Percentiles rank a stretch among this genome's conserved stretches.
Evolutionary conservation across 1,139 yeast genomes (phyloP).

Genomic region (Protomyces macrosporus): DNA sequence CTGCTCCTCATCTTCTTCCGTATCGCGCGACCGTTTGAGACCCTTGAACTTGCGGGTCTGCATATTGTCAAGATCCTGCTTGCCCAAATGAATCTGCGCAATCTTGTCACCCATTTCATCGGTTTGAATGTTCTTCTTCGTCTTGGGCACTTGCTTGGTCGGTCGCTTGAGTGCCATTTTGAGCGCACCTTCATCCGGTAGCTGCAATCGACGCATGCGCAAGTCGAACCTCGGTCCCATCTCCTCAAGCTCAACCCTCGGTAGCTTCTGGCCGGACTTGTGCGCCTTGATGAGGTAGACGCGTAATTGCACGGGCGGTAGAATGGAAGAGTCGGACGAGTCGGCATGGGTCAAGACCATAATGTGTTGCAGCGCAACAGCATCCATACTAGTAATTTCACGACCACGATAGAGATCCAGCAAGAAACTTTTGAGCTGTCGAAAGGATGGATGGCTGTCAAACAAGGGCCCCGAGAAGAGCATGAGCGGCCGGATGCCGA

Average conservation of each 20-base stretch:
- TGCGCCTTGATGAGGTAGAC: constrained; percentile 80
- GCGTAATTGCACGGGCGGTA: constrained; percentile 82
- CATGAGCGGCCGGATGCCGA: constrained; percentile 94
- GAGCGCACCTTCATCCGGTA: constrained; percentile 83
- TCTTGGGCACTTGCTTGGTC: constrained; percentile 72
- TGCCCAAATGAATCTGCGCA: constrained; percentile 93
- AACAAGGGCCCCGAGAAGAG: constrained; percentile 88
- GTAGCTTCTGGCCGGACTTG: constrained; percentile 73
- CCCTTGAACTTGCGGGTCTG: constrained; percentile 99
- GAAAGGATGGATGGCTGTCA: constrained; percentile 80
- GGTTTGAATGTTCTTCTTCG: constrained; percentile 80
- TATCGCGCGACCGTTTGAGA: constrained; percentile 78
- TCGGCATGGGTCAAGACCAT: constrained; percentile 80
- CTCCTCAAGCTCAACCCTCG: constrained; percentile 90
- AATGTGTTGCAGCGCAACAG: constrained; percentile 88
- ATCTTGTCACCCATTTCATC: constrained; percentile 94
- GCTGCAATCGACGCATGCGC: constrained; percentile 77
- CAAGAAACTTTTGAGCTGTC: constrained; percentile 80
- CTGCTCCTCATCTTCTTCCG: constrained; percentile 52
- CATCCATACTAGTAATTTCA: constrained; percentile 77
- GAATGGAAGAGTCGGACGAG: constrained; percentile 43
- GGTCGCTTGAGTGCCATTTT: constrained; percentile 83
- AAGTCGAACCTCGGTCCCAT: constrained; percentile 95
- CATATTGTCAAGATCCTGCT: constrained; percentile 80
- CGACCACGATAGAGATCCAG: constrained; percentile 87